Evolutionary conservation across 2,329 filamentous ascomycete genomes (phyloP), one percentile per base, ranked within the genome.

Genomic region (Ceratocystis alfenasii): DNA sequence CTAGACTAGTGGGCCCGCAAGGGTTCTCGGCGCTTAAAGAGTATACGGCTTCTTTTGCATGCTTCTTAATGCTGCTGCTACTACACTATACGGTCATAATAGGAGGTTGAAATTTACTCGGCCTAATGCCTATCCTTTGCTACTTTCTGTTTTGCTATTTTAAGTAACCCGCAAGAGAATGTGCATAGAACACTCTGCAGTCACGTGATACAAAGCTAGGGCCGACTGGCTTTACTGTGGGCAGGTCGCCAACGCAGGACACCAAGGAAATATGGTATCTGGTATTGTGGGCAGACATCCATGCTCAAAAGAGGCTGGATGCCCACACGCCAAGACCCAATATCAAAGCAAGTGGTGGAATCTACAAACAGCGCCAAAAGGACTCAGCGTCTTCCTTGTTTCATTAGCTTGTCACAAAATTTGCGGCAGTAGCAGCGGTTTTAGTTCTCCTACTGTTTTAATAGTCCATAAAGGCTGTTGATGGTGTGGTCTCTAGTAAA

Each of bases 11-110:
- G 61, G 61, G 6, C 25, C 61, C 3, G 5, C 61, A 50, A 33
- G 61, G 61, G 61, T 63, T 10, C 25, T 63, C 41, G 61, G 61
- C 61, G 61, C 61, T 63, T 63, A 63, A 7, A 63, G 28, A 20
- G 53, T 1, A 36, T 8, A 36, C 1, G n/a, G 15, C 17, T 53
- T 53, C 48, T 53, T 28, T 12, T 28, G 4, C 48, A 12, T 53
- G 12, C 48, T 53, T 53, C 48, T 25, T 20, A 1, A 22, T 22
- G n/a, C 25, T 53, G 48, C 15, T 53, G 48, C 5, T 53, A 17
- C 20, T 53, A 28, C 48, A 25, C 22, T 12, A 41, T 41, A 4
- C 10, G 36, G 36, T 41, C 36, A 15, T 15, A 41, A 5, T 12
- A 41, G 36, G 36, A 41, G 36, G 10, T 4, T 41, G 36, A 41